Conservation (phyloP, 345 rosid species). For the Eucalyptus tenuipes region DNA sequence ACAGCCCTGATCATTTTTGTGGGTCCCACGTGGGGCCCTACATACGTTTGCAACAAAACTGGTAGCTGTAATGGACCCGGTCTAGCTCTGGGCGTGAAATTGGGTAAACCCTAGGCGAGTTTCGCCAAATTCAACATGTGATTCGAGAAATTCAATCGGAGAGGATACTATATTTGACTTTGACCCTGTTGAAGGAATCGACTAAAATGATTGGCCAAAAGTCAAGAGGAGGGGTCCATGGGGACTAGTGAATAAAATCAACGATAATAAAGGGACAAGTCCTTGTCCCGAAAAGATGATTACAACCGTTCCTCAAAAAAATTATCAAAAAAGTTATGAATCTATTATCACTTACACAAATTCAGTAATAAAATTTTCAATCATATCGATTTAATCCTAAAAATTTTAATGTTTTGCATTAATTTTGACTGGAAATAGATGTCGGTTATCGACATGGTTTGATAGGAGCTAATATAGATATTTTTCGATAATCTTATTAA, state of each 20-base stretch:
- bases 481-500: no score
- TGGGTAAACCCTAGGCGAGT: not conserved
- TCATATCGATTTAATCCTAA: no score
- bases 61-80: not conserved
- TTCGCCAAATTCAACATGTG: not conserved
- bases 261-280: not conserved
- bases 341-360: accelerated
- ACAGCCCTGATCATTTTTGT: not conserved
- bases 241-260: not conserved
- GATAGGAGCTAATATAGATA: accelerated
- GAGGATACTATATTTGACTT: not conserved
- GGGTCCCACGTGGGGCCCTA: not conserved
- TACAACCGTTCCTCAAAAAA: not conserved
- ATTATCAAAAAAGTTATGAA: accelerated
- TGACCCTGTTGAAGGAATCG: not conserved
- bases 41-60: not conserved
- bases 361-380: accelerated
- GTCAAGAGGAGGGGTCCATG: not conserved
- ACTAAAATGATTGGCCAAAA: not conserved
- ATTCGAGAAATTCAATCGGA: not conserved
- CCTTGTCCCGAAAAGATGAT: not conserved
- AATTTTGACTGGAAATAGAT: accelerated
- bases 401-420: accelerated
- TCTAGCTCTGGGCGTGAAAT: not conserved
- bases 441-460: accelerated